Conservation (phyloP, 208 protist species). For the Herpetomonas tarakana region DNA sequence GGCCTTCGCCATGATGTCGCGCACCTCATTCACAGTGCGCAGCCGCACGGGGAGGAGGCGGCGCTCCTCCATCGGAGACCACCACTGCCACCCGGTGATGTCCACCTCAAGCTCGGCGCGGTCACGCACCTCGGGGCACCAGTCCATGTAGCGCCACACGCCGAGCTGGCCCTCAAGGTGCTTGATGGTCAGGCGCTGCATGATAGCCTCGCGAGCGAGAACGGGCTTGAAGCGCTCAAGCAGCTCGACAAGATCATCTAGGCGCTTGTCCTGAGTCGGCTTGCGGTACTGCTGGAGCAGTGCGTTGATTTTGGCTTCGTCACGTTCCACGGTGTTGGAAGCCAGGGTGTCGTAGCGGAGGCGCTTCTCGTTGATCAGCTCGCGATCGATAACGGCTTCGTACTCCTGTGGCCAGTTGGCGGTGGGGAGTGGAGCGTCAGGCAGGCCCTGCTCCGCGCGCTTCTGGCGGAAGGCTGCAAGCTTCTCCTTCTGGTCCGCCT, state of each 20-base stretch:
- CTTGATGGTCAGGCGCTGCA: conserved; percentile 91
- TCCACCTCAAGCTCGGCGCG: conserved; percentile 89
- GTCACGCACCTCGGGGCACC: conserved; percentile 91
- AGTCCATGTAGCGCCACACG: conserved; percentile 93
- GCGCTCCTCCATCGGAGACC: conserved; percentile 82
- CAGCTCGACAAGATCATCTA: conserved; percentile 85
- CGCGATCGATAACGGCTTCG: conserved; percentile 67
- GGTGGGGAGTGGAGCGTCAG: conserved; percentile 57
- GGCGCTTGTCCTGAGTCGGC: conserved; percentile 78
- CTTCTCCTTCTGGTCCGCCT: conserved; percentile 74
- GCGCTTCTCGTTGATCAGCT: conserved; percentile 88
- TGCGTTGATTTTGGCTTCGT: conserved; percentile 85
- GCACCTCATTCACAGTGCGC: conserved; percentile 86
- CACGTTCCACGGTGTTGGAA: conserved; percentile 68
- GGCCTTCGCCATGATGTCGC: conserved; percentile 83
- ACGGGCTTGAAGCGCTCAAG: conserved; percentile 93
- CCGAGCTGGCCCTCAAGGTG: conserved; percentile 91
- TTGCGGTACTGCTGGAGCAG: conserved; percentile 85
- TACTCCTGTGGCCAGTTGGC: conserved; percentile 85
- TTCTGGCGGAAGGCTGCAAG: conserved; percentile 70
- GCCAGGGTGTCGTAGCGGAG: conserved; percentile 84
- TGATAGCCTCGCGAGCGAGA: conserved; percentile 89
- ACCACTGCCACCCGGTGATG: conserved; percentile 85
- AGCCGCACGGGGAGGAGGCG: conserved; percentile 84
- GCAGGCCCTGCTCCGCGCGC: conserved; percentile 54